phyloP scores from a whole-genome alignment of 768 basidiomycete species.

The Candolleomyces eurysporus region DNA sequence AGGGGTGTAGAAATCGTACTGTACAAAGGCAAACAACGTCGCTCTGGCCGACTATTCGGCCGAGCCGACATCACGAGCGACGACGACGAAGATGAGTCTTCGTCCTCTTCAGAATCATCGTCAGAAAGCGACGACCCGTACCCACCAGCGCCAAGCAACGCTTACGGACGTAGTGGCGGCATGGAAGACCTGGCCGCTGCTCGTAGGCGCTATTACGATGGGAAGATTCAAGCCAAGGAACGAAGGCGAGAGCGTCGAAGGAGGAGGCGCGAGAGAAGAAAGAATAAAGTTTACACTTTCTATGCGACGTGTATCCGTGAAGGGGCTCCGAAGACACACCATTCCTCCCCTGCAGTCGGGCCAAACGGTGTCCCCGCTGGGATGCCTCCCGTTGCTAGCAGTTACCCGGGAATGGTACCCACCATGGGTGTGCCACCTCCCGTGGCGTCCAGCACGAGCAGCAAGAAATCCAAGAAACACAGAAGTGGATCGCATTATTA shows the following conservation, averaged over 20 bases:
- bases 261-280: constrained; percentile 52
- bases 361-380: neutral
- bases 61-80: constrained; percentile 53
- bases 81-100: constrained; percentile 37
- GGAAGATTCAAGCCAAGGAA: constrained; percentile 52
- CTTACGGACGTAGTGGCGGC: neutral
- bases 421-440: neutral
- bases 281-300: constrained; percentile 60
- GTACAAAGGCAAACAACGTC: constrained; percentile 77
- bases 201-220: constrained; percentile 51
- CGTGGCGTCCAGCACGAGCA: neutral
- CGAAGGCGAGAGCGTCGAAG: constrained; percentile 60
- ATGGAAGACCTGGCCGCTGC: constrained; percentile 37
- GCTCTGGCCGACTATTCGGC: constrained; percentile 63
- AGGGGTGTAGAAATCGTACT: constrained; percentile 79
- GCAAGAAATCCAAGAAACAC: neutral
- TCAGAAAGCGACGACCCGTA: constrained; percentile 12
- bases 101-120: constrained; percentile 19
- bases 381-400: constrained; percentile 7
- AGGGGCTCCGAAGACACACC: constrained; percentile 7
- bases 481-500: neutral
- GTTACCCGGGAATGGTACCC: neutral
- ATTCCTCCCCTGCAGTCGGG: neutral
- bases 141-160: neutral
- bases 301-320: constrained; percentile 53